A percentile compares a stretch with the other conserved stretches of the same genome.
Evolutionary conservation across 1,284 basidiomycete genomes (phyloP).

Genomic region (Marasmius tenuissimus): DNA sequence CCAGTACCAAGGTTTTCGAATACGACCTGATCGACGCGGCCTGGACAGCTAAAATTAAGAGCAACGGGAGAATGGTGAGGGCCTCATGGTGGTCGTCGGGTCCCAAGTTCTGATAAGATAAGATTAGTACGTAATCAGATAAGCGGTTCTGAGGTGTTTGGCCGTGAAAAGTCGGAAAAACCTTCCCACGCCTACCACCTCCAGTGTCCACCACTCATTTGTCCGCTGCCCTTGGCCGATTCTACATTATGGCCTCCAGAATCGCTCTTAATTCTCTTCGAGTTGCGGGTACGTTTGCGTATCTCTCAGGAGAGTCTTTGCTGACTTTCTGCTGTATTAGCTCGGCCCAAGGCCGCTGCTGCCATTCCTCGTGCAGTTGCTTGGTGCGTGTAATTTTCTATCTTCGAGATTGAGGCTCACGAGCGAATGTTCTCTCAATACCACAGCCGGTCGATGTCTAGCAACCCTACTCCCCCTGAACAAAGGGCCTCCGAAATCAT

Average conservation of each 20-base stretch:
- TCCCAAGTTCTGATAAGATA: too few relatives aligned
- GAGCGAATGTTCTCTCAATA: not conserved
- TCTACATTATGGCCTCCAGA: slow-evolving; percentile 62
- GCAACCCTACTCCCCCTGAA: slow-evolving; percentile 70
- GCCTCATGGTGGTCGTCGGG: too few relatives aligned
- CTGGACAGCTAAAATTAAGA: too few relatives aligned
- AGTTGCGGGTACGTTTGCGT: slow-evolving; percentile 49
- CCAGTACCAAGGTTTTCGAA: too few relatives aligned
- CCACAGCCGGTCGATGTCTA: slow-evolving; percentile 64
- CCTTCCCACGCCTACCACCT: not conserved
- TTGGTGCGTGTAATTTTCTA: slow-evolving; percentile 46
- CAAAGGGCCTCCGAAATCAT: slow-evolving; percentile 91
- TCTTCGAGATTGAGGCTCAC: slow-evolving; percentile 1
- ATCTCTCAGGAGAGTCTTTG: slow-evolving; percentile 10
- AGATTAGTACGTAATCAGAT: too few relatives aligned
- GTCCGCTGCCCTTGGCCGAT: not conserved
- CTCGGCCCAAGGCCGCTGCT: slow-evolving; percentile 58
- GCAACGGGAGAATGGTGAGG: too few relatives aligned
- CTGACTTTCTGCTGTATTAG: slow-evolving; percentile 25
- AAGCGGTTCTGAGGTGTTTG: not conserved
- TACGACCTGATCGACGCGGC: too few relatives aligned
- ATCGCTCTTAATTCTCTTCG: slow-evolving; percentile 66
- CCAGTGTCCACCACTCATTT: not conserved
- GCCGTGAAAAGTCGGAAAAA: not conserved
- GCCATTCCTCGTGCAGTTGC: slow-evolving; percentile 50